Evolutionary conservation across 495 filamentous ascomycete species (phyloP), one percentile per base, ranked within the genome.

Genomic region (Rhypophila decipiens): DNA sequence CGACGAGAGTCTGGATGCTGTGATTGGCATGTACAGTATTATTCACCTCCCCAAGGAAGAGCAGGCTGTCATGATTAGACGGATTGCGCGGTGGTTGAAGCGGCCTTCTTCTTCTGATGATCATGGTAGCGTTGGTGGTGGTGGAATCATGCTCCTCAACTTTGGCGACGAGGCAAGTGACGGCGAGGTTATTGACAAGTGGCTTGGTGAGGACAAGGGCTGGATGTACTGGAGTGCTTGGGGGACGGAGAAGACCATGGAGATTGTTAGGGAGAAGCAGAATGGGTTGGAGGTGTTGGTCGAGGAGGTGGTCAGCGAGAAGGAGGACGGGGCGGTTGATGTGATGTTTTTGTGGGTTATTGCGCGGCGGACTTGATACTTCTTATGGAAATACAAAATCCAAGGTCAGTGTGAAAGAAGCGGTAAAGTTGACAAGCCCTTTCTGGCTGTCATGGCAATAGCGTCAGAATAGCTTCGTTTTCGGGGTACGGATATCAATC

Each of bases 171-270:
- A 48, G 21, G 60, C 60, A 13, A 29, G 4, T 3, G 46, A 61
- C 33, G 50, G 42, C 2, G 24, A 44, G 0, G 52, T 61, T 2
- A 43, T 35, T 24, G 57, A 60, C 24, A 39, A 49, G 13, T 66
- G 65, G 67, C 39, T 68, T 13, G 55, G 51, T 5, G 50, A 62
- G 19, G 56, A 60, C 15, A 49, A 60, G 35, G 62, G 58, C 12
- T 70, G 65, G 67, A 64, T 66, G 63, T 68, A 50, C 19, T 61
- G 59, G 64, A 66, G 62, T 39, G 55, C 57, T 2, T 65, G 55
- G 59, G 67, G 67, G 1, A 44, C 48, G 17, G 58, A 65, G 21
- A 46, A 37, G 46, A 61, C 47, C 27, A 27, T 65, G 19, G 42
- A 56, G 33, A 40, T 46, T 21, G 36, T 68, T 38, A 17, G 11